Percentiles rank a stretch among this genome's conserved stretches.
Conservation (phyloP, 176 grass and related monocot species). For the Raddia distichophylla region DNA sequence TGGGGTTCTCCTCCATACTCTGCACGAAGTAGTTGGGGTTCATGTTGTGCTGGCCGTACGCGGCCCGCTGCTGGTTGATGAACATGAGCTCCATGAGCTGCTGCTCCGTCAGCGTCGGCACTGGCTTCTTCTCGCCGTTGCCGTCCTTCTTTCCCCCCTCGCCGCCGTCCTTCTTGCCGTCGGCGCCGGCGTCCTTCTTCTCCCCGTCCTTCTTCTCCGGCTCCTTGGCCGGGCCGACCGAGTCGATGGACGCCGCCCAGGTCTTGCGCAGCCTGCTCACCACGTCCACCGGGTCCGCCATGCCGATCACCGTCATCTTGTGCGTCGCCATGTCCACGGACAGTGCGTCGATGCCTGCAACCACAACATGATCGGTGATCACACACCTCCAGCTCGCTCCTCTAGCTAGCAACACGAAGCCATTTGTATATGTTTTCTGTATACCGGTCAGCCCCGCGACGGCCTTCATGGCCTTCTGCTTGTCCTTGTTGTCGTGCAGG, state of each 20-base stretch:
- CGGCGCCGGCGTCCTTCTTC: conserved; percentile 43
- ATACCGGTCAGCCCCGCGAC: conserved; percentile 70
- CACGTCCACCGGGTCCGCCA: conserved; percentile 71
- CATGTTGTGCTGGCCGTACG: conserved; percentile 42
- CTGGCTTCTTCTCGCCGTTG: conserved; percentile 36
- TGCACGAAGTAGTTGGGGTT: conserved; percentile 58
- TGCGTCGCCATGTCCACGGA: conserved; percentile 71
- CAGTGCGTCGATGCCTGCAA: conserved; percentile 73
- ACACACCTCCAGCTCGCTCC: not conserved
- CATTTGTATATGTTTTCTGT: not conserved
- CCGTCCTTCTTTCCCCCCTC: conserved; percentile 38
- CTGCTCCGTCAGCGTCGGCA: conserved; percentile 18
- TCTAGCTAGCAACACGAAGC: not conserved
- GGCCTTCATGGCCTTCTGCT: conserved; percentile 86
- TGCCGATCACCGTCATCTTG: conserved; percentile 78
- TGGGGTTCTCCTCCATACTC: conserved; percentile 89
- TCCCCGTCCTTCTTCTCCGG: conserved; percentile 66
- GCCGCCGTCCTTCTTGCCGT: conserved; percentile 19
- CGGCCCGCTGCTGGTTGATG: conserved; percentile 53
- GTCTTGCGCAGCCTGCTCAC: conserved; percentile 85
- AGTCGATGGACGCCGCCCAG: conserved; percentile 56
- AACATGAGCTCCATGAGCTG: conserved; percentile 58
- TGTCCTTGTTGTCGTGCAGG: conserved; percentile 70
- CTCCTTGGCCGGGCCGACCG: conserved; percentile 71
- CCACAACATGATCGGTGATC: not conserved